Conservation (phyloP, 345 rosid species). For the Eucalyptus erythrocorys region DNA sequence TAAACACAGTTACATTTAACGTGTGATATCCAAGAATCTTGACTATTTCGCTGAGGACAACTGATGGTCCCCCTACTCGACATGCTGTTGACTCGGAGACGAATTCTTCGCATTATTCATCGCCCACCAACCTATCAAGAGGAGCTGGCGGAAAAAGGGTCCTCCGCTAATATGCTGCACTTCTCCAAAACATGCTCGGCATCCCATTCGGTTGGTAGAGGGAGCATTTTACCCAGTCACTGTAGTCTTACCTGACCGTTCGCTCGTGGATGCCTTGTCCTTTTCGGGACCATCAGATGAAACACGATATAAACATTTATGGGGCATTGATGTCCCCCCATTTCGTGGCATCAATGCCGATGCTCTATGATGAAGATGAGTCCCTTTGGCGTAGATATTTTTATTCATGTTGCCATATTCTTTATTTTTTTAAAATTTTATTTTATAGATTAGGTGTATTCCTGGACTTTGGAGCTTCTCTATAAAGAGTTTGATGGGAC, state of each 20-base stretch:
- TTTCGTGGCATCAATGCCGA: background rate
- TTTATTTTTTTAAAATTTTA: too few species aligned
- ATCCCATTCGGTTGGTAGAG: background rate
- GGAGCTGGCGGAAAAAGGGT: background rate
- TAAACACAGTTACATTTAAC: background rate
- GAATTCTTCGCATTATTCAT: background rate
- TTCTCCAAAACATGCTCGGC: background rate
- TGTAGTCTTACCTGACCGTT: background rate
- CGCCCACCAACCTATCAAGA: background rate
- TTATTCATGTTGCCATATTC: background rate
- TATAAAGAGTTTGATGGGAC: rapidly evolving
- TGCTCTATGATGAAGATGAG: background rate
- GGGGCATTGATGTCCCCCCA: background rate
- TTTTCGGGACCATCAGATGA: background rate
- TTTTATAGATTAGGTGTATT: background rate
- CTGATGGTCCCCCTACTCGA: background rate
- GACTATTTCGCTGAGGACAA: background rate
- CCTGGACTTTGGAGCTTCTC: background rate
- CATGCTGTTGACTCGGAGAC: background rate
- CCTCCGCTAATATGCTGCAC: background rate
- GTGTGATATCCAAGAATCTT: background rate
- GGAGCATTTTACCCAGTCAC: background rate
- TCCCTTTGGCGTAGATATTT: background rate
- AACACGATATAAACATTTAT: too few species aligned
- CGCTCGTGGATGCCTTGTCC: background rate